Conservation (phyloP, 2,329 filamentous ascomycete species). For the Trichoderma aggressivum region DNA sequence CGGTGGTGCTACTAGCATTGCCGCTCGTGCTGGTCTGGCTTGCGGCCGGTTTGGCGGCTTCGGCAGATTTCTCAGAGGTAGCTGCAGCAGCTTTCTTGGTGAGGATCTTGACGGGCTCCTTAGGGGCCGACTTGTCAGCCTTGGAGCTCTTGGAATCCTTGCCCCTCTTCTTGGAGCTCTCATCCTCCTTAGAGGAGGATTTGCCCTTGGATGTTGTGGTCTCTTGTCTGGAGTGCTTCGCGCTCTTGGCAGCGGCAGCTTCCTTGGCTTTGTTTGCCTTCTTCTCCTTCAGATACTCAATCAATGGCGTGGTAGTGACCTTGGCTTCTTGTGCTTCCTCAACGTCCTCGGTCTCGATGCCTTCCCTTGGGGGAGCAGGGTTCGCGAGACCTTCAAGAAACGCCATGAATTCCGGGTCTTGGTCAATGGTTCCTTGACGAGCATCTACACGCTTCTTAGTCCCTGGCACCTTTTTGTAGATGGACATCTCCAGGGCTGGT, state of each 20-base stretch:
- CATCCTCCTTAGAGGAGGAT: slow-evolving; percentile 42
- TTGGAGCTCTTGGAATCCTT: slow-evolving; percentile 59
- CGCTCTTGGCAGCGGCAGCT: slow-evolving; percentile 36
- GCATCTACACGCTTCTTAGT: slow-evolving; percentile 73
- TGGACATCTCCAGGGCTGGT: slow-evolving; percentile 75
- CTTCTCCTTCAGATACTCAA: slow-evolving; percentile 88
- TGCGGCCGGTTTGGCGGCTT: slow-evolving; percentile 43
- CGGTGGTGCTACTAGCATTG: slow-evolving; percentile 29
- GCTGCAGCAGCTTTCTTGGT: slow-evolving; percentile 55
- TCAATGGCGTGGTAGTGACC: slow-evolving; percentile 78
- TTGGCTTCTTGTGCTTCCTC: slow-evolving; percentile 52
- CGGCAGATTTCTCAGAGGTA: slow-evolving; percentile 41
- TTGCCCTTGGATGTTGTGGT: slow-evolving; percentile 50
- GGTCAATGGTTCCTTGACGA: slow-evolving; percentile 91
- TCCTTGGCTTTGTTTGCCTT: slow-evolving; percentile 72
- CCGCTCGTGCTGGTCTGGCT: slow-evolving; percentile 35
- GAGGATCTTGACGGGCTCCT: slow-evolving; percentile 61
- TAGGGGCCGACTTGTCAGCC: slow-evolving; percentile 45
- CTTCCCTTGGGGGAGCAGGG: slow-evolving; percentile 46
- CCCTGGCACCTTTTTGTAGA: slow-evolving; percentile 78
- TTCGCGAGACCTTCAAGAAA: slow-evolving; percentile 88
- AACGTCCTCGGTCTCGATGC: slow-evolving; percentile 40
- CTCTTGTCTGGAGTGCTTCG: slow-evolving; percentile 57
- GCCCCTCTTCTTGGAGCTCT: slow-evolving; percentile 58
- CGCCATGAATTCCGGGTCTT: slow-evolving; percentile 91